A percentile compares a stretch with the other conserved stretches of the same genome.
Conservation (phyloP, 768 basidiomycete species). For the Leccinum fibrillosum region DNA sequence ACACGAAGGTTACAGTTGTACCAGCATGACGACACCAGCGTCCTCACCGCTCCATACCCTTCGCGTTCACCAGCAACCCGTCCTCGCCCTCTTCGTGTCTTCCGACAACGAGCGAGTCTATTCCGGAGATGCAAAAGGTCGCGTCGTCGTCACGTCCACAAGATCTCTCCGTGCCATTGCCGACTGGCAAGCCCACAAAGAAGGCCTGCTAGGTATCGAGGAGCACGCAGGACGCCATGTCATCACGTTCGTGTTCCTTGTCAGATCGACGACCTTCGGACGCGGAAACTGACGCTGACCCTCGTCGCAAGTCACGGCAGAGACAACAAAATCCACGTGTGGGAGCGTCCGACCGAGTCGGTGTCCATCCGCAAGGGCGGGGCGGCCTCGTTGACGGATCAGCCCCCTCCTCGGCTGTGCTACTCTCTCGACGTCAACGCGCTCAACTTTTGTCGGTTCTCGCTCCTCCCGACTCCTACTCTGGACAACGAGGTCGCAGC, state of each 20-base stretch:
- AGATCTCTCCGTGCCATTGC: conserved; percentile 68
- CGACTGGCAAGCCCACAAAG: conserved; percentile 77
- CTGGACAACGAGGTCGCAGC: conserved; percentile 30
- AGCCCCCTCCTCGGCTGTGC: conserved; percentile 47
- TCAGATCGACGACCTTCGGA: too few species aligned
- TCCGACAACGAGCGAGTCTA: conserved; percentile 76
- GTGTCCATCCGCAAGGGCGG: conserved; percentile 47
- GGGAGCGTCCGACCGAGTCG: conserved; percentile 52
- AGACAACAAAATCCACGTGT: conserved; percentile 83
- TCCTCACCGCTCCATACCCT: conserved; percentile 72
- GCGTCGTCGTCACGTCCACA: conserved; percentile 74
- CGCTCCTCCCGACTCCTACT: conserved; percentile 44
- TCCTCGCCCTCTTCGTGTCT: conserved; percentile 63
- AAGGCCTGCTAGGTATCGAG: conserved; percentile 72
- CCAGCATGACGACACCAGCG: conserved; percentile 21
- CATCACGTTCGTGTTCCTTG: conserved; percentile 64
- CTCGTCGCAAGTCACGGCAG: conserved; percentile 55
- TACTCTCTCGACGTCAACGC: conserved; percentile 89
- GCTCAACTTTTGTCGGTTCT: conserved; percentile 91
- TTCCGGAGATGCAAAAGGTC: conserved; percentile 81
- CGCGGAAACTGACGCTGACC: neutral
- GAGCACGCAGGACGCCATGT: conserved; percentile 59
- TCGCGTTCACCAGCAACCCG: conserved; percentile 64
- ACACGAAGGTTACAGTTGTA: too few species aligned
- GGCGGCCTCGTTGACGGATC: conserved; percentile 51